Conservation (phyloP, 2,329 filamentous ascomycete species). For the Nemania sp. region DNA sequence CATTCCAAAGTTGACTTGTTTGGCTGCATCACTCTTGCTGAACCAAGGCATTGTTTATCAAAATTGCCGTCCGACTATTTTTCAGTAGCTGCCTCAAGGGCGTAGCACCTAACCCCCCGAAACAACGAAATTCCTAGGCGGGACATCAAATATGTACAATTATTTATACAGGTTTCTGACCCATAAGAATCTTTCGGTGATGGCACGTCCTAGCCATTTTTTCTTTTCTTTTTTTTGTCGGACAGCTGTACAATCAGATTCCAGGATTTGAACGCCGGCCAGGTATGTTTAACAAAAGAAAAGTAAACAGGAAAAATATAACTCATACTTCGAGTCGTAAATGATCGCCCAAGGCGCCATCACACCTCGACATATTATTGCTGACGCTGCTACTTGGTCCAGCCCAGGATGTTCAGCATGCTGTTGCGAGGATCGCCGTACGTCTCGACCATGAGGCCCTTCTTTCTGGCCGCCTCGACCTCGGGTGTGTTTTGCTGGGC, state of each 20-base stretch:
- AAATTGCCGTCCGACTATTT: neutral
- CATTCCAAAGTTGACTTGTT: neutral
- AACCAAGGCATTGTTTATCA: neutral
- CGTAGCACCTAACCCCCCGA: no score
- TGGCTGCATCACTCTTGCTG: neutral
- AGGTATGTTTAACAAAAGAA: slow-evolving; percentile 18
- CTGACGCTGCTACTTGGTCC: slow-evolving; percentile 30
- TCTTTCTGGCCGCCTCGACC: slow-evolving; percentile 35
- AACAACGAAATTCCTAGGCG: no score
- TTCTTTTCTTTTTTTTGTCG: neutral
- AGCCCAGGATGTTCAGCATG: slow-evolving; percentile 39
- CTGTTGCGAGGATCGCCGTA: slow-evolving; percentile 41
- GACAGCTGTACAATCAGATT: neutral
- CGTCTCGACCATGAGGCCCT: slow-evolving; percentile 32
- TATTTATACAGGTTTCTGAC: slow-evolving; percentile 1
- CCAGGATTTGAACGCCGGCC: slow-evolving; percentile 13
- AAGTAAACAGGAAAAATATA: no score
- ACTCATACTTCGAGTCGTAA: neutral
- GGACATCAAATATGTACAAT: neutral
- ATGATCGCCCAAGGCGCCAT: neutral
- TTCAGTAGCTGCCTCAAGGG: neutral
- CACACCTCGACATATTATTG: neutral
- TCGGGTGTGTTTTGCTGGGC: slow-evolving; percentile 41
- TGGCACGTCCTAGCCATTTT: neutral
- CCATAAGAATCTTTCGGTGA: neutral